Conservation (phyloP, 257 asterid species). For the Euphrasia confusa region DNA sequence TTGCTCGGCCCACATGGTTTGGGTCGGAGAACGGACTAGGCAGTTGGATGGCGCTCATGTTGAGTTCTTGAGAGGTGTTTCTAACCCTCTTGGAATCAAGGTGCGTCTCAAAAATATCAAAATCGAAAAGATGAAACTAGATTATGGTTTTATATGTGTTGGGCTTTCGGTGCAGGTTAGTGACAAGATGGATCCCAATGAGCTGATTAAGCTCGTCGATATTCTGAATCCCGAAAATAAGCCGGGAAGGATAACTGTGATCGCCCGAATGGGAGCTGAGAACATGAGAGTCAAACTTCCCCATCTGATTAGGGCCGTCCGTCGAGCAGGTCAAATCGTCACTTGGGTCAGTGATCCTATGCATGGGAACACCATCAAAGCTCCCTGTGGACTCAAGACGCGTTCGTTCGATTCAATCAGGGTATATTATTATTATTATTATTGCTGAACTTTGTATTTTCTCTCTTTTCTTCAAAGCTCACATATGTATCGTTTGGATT, state of each 20-base stretch:
- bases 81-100: conserved; percentile 69
- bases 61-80: conserved; percentile 56
- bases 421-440: conserved; percentile 25
- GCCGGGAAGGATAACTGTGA: conserved; percentile 61
- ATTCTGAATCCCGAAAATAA: conserved; percentile 52
- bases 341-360: conserved; percentile 74
- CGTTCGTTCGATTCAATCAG: conserved; percentile 61
- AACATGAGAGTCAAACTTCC: conserved; percentile 68
- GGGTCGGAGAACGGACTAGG: conserved; percentile 70
- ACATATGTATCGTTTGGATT: neutral
- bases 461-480: neutral
- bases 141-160: neutral
- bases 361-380: conserved; percentile 69
- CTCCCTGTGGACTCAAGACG: conserved; percentile 65
- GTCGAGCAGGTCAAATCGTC: conserved; percentile 58
- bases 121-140: neutral
- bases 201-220: conserved; percentile 54
- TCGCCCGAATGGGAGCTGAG: conserved; percentile 64
- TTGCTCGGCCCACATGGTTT: conserved; percentile 65
- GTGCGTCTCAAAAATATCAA: conserved; percentile 14
- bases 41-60: conserved; percentile 64
- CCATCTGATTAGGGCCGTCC: conserved; percentile 52
- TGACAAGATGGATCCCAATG: conserved; percentile 57
- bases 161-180: conserved; percentile 42
- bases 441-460: neutral